A percentile compares a stretch with the other conserved stretches of the same genome.
Evolutionary conservation across 192 early-diverging fungal species (phyloP).

Genomic region (Phlyctochytrium arcticum): DNA sequence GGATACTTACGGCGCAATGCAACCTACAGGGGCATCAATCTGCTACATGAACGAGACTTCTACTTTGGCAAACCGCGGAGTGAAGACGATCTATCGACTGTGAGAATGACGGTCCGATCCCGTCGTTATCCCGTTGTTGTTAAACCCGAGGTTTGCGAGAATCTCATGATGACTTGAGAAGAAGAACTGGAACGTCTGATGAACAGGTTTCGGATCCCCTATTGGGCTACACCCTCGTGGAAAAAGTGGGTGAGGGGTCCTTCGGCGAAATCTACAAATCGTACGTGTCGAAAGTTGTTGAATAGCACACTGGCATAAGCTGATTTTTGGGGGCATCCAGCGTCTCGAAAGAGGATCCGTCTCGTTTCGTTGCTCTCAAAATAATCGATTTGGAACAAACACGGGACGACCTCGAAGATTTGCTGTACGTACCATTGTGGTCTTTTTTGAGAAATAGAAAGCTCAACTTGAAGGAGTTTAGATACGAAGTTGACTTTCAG

Average conservation of each 20-base stretch:
- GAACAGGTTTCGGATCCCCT: conserved; percentile 19
- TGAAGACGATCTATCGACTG: conserved; percentile 13
- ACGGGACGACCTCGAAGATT: conserved; percentile 25
- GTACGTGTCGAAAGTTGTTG: conserved; percentile 1
- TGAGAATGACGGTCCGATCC: conserved; percentile 8
- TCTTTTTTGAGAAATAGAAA: not conserved
- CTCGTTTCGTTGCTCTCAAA: conserved; percentile 29
- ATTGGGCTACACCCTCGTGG: conserved; percentile 16
- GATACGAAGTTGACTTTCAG: conserved; percentile 32
- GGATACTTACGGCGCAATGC: not conserved
- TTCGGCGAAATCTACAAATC: conserved; percentile 34
- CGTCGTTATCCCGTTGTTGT: conserved; percentile 14
- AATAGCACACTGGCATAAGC: no score
- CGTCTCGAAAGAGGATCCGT: conserved; percentile 3
- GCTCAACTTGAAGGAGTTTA: not conserved
- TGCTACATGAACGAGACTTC: conserved; percentile 16
- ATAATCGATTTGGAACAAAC: conserved; percentile 35
- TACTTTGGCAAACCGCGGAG: conserved; percentile 20
- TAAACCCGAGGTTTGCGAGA: conserved; percentile 1
- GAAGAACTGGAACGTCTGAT: not conserved
- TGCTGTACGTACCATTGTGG: not conserved
- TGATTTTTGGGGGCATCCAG: not conserved
- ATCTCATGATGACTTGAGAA: not conserved
- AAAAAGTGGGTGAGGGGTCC: conserved; percentile 32
- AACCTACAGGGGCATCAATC: conserved; percentile 16